Percentiles rank a stretch among this genome's conserved stretches.
Conservation (phyloP, 108 stramenopile species). For the Skeletonema tropicum region DNA sequence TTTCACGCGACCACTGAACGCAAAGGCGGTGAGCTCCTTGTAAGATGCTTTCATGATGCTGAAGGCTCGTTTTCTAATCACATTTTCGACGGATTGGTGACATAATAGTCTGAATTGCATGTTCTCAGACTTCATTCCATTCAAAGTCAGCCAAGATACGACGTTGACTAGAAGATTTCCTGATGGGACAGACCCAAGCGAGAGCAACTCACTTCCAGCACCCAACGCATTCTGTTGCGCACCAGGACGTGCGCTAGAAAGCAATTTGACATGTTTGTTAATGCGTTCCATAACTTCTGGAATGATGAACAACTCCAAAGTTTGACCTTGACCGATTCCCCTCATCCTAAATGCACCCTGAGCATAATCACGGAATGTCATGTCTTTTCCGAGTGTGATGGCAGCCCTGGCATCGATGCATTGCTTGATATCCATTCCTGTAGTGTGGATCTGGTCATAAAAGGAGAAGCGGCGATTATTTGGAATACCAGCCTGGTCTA, state of each 20-base stretch:
- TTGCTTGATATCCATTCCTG: conserved; percentile 98
- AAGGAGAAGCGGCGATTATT: conserved; percentile 91
- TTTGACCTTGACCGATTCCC: conserved; percentile 95
- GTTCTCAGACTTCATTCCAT: conserved; percentile 97
- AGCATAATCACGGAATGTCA: conserved; percentile 97
- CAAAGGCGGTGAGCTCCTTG: conserved; percentile 85
- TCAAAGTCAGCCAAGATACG: conserved; percentile 96
- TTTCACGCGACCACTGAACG: conserved; percentile 84
- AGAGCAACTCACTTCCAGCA: conserved; percentile 64
- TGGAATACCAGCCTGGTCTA: conserved; percentile 90
- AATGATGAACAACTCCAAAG: conserved; percentile 88
- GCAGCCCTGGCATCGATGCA: conserved; percentile 89
- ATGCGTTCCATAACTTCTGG: conserved; percentile 91
- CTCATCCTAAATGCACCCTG: conserved; percentile 98
- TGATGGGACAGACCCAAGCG: conserved; percentile 43
- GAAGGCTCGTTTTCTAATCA: conserved; percentile 93
- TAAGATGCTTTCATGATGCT: conserved; percentile 68
- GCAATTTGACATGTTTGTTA: conserved; percentile 55
- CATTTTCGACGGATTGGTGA: conserved; percentile 96
- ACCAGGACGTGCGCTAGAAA: conserved; percentile 34
- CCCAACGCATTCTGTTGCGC: conserved; percentile 32
- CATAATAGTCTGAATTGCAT: conserved; percentile 95
- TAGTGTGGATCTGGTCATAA: conserved; percentile 98
- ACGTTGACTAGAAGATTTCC: conserved; percentile 85
- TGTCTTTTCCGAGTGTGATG: conserved; percentile 96